Base-by-base conservation (phyloP, 768 basidiomycete species). In the Postia placenta region DNA sequence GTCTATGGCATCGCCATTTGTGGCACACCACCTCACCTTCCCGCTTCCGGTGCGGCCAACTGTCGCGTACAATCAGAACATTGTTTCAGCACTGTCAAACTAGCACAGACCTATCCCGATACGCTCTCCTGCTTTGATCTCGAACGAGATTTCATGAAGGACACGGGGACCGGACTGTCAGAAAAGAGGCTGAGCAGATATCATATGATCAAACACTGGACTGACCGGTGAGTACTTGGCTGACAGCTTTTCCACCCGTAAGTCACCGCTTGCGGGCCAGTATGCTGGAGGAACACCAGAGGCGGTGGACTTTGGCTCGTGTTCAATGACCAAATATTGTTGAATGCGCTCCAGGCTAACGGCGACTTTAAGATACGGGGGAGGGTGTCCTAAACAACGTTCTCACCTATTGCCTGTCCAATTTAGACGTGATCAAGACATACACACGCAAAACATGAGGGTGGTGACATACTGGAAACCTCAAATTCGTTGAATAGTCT, bases 1-100 rank as follows among this genome's bases (percentile, higher is more conserved):
- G n/a, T n/a, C 14, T 19, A 14, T 14, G 4, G 17, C 19, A 23
- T 26, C n/a, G 27, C 3, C 5, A 27, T 26, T 12, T 15, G 25
- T 28, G 17, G 12, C 20, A n/a, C 38, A 22, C 9, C 12, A 26
- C n/a, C 15, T 27, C 40, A 70, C 69, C 66, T 75, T 75, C 33
- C 80, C 80, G 57, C 74, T 75, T 14, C 80, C 81, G 0, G 81
- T 83, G 23, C 79, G 66, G 4, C 81, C 81, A 23, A 82, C 62
- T 57, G 19, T 7, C 20, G 5, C 3, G 14, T 2, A 37, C 11
- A 5, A 3, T 48, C 24, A 44, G 26, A 17, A 25, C 14, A 22
- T 26, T 3, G 38, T 36, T 3, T 12, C 15, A 17, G 9, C 28
- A 33, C 5, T 7, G 7, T 19, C 4, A 23, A 12, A 15, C 2